These are phyloP conservation scores for Russula olivacea DNA, from an alignment of 768 basidiomycete species.

Conservation along the genomic window DNA sequence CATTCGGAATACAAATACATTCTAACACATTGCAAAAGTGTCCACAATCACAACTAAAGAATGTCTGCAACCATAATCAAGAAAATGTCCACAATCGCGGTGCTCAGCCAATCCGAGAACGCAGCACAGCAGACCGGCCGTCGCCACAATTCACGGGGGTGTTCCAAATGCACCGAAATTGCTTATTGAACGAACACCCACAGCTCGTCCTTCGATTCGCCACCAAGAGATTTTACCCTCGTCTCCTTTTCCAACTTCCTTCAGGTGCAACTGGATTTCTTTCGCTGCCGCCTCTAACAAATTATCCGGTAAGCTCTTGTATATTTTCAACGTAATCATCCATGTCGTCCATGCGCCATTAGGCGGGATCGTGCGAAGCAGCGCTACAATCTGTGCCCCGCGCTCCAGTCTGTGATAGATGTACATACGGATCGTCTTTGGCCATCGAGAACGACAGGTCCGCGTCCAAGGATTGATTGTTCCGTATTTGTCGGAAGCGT, in stretches of 20 bases:
- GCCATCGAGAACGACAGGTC: constrained; percentile 66
- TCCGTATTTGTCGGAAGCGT: constrained; percentile 33
- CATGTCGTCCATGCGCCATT: too few relatives aligned
- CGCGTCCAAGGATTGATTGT: constrained; percentile 86
- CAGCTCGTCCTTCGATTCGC: constrained; percentile 42
- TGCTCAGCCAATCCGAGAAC: too few relatives aligned
- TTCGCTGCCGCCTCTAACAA: constrained; percentile 70
- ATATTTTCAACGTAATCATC: too few relatives aligned
- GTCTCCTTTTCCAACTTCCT: constrained; percentile 66
- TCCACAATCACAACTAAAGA: background rate
- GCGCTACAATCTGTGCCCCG: constrained; percentile 66
- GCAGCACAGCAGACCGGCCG: too few relatives aligned
- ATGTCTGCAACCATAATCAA: too few relatives aligned
- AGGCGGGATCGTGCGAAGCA: constrained; percentile 38
- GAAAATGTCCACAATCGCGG: too few relatives aligned
- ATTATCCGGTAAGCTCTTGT: constrained; percentile 35
- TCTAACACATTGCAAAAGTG: too few relatives aligned
- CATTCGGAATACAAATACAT: too few relatives aligned
- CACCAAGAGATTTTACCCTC: constrained; percentile 44
- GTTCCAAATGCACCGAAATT: background rate
- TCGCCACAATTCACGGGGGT: background rate
- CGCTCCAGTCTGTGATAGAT: constrained; percentile 75
- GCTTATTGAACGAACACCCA: constrained; percentile 38
- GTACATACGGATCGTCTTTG: constrained; percentile 57
- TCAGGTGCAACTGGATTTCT: constrained; percentile 65